Conservation (phyloP, 2,329 filamentous ascomycete genomes). For the Alternaria ventricosa region DNA sequence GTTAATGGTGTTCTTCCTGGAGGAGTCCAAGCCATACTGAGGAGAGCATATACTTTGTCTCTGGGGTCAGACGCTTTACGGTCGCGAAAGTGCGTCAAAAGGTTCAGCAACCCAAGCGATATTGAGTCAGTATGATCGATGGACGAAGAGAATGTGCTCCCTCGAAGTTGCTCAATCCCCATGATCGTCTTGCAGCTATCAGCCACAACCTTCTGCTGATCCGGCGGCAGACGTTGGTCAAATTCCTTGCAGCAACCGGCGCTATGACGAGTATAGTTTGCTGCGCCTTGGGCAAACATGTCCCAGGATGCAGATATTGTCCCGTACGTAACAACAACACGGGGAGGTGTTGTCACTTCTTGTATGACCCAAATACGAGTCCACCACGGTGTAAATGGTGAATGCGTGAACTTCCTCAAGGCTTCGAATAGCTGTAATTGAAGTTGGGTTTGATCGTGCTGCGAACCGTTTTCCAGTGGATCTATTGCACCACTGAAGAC, state of each 20-base stretch:
- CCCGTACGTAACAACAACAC: conserved; percentile 6
- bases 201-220: neutral
- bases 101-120: neutral
- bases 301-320: neutral
- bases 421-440: conserved; percentile 3
- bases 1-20: neutral
- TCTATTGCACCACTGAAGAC: too few relatives aligned
- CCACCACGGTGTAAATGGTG: conserved; percentile 23
- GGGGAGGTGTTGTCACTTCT: conserved; percentile 15
- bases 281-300: neutral
- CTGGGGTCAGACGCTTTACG: conserved; percentile 22
- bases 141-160: neutral
- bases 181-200: neutral
- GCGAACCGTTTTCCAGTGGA: too few relatives aligned
- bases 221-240: neutral
- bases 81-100: neutral
- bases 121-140: rapidly evolving
- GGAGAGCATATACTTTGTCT: conserved; percentile 27
- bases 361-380: conserved; percentile 26
- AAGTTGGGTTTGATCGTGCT: neutral
- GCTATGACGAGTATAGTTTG: neutral
- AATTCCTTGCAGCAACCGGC: neutral
- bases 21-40: conserved; percentile 6
- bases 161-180: neutral
- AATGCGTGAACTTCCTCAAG: conserved; percentile 19